Evolutionary conservation across 257 asterid genomes (phyloP).

Genomic region (Asclepias syriaca): DNA sequence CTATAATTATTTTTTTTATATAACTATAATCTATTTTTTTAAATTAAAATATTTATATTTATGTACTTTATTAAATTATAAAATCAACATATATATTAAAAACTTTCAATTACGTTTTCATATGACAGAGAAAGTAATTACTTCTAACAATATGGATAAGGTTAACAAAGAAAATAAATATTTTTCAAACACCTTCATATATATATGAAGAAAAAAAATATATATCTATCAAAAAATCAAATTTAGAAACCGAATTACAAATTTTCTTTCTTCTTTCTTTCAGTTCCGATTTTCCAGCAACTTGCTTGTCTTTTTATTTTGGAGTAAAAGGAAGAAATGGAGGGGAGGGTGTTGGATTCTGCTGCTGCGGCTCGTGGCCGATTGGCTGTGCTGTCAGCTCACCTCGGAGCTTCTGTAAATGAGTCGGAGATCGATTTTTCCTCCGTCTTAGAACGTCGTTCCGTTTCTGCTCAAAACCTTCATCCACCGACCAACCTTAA

Average conservation of each 20-base stretch:
- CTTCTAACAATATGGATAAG: too few relatives aligned
- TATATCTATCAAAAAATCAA: not conserved
- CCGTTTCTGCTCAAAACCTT: conserved; percentile 44
- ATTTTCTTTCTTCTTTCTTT: not conserved
- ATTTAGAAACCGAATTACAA: too few relatives aligned
- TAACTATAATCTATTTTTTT: too few relatives aligned
- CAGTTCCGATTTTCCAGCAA: not conserved
- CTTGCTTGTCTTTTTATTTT: not conserved
- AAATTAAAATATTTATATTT: too few relatives aligned
- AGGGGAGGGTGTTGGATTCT: conserved; percentile 42
- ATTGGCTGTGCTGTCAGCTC: conserved; percentile 84
- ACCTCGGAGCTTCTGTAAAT: conserved; percentile 48
- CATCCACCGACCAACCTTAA: conserved; percentile 58
- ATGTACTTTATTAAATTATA: too few relatives aligned
- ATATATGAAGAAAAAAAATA: not conserved
- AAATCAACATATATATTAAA: too few relatives aligned
- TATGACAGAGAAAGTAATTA: too few relatives aligned
- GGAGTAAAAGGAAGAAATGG: conserved; percentile 26
- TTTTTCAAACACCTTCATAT: too few relatives aligned
- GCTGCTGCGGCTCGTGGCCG: conserved; percentile 74
- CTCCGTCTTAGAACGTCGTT: conserved; percentile 36
- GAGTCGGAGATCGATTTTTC: conserved; percentile 22
- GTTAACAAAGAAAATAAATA: too few relatives aligned
- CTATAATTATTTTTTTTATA: too few relatives aligned
- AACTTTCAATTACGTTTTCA: too few relatives aligned